phyloP scores from a whole-genome alignment of 2,329 filamentous ascomycete species.

The Arthrobotrys musiformis region DNA sequence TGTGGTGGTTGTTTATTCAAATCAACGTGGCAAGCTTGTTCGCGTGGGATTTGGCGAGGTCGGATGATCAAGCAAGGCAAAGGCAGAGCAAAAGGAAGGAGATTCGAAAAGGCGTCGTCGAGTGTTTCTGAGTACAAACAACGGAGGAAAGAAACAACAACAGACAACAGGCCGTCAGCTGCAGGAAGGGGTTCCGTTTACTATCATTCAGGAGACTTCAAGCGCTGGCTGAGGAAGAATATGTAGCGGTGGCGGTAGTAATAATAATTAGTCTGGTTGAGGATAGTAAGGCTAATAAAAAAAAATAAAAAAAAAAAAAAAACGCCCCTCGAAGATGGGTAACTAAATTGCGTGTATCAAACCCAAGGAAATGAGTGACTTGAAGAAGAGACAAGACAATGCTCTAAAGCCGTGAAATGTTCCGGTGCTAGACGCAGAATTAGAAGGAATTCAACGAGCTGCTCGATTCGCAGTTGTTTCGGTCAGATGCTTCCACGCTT shows the following conservation, averaged over 20 bases:
- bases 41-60: constrained; percentile 29
- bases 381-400: neutral
- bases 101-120: neutral
- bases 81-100: constrained; percentile 17
- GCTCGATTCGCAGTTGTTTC: too few relatives aligned
- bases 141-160: neutral
- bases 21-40: constrained; percentile 16
- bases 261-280: too few relatives aligned
- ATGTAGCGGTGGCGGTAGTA: too few relatives aligned
- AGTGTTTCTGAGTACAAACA: neutral
- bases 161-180: neutral
- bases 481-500: too few relatives aligned
- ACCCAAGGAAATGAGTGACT: constrained; percentile 23
- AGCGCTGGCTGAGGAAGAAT: neutral
- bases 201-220: neutral
- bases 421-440: constrained; percentile 8
- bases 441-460: neutral
- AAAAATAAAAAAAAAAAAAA: neutral
- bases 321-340: neutral
- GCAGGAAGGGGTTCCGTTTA: neutral
- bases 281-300: neutral
- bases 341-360: neutral
- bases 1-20: neutral
- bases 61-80: constrained; percentile 6
- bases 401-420: constrained; percentile 1